Base-by-base conservation (phyloP, 345 rosid genomes). In the Linum tenue region DNA sequence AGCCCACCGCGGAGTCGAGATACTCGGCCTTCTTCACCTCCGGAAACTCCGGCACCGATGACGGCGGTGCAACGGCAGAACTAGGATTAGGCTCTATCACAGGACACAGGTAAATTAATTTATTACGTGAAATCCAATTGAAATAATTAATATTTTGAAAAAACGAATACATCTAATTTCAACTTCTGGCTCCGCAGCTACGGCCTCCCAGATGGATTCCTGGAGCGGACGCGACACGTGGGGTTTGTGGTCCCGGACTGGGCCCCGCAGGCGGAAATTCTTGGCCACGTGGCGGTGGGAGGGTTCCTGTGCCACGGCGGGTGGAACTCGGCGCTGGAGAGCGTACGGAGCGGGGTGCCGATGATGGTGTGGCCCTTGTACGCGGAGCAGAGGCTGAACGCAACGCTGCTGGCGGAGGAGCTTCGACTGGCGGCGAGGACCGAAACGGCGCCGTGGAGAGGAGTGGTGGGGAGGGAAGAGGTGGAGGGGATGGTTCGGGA, bases 381-480 rank as follows among this genome's bases (percentile, higher is more conserved):
- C 59, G 59, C 59, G 35, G 8, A 12, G 12, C 12, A 15, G 40
- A 48, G 31, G 56, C 37, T 4, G 68, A 11, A 41, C 37, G 7
- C 51, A 16, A 10, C 38, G 48, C 9, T 42, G 39, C 50, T 6
- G 5, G 51, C 37, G 4, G 78, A 73, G 39, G 77, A 73, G 37
- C 39, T 67, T 0, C 60, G 73, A 4, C 68, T 73, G 9, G 78
- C 75, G 3, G 67, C 67, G 31, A 50, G 70, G 10, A 35, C 72
- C 0, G 38, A 67, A 15, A 5, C 5, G 11, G 6, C 55, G 36
- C 70, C 72, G 10, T 36, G 61, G 1, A 63, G 11, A 9, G 38
- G 1, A 7, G 40, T 57, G 17, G 61, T 70, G 15, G 48, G 59
- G 8, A 73, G 75, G 58, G 69, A 67, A 8, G 77, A 70, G 68